Evolutionary conservation across 23 red algal genomes (phyloP), one percentile per base, ranked within the genome.

Genomic region (Gracilaria domingensis): DNA sequence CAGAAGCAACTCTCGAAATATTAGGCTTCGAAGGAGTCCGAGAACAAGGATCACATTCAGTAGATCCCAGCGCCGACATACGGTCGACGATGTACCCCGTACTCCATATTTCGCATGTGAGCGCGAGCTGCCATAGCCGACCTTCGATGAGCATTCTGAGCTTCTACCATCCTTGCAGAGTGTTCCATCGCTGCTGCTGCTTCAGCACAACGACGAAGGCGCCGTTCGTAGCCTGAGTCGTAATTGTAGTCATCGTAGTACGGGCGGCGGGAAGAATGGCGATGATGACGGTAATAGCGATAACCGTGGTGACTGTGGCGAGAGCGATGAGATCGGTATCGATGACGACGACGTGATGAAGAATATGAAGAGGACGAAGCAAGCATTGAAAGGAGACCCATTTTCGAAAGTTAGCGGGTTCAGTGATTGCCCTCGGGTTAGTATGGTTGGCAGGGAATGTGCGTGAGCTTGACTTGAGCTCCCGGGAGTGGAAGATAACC

Each of bases 271-370:
- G 72, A 77, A 50, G 72, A 77, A 25, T 77, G 45, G 42, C 39
- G 72, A 30, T 77, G 72, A 50, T 77, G 72, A 20, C 72, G 40
- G 45, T 77, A 29, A 42, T 77, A 77, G 21, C 45, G 38, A 51
- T 77, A 42, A 13, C 72, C 72, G 39, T 77, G 72, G 36, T 42
- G 72, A 37, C 42, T 25, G 72, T 51, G 42, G 39, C 72, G 72
- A 77, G 72, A 77, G 72, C 45, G 72, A 51, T 77, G 72, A 50
- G 72, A 77, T 77, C 72, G 38, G 42, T 77, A 77, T 8, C 72
- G 72, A 30, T 77, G 72, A 50, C 34, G 39, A 30, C 72, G 64
- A 1, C 72, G 38, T 1, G 72, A 77, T 17, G 72, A 77, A 11
- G 72, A 77, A 14, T 77, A 37, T 5, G 72, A 77, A 30, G 72